A percentile compares a stretch with the other conserved stretches of the same genome.
phyloP scores from a whole-genome alignment of 1,284 basidiomycete species.

The Leccinum pallidistipes region DNA sequence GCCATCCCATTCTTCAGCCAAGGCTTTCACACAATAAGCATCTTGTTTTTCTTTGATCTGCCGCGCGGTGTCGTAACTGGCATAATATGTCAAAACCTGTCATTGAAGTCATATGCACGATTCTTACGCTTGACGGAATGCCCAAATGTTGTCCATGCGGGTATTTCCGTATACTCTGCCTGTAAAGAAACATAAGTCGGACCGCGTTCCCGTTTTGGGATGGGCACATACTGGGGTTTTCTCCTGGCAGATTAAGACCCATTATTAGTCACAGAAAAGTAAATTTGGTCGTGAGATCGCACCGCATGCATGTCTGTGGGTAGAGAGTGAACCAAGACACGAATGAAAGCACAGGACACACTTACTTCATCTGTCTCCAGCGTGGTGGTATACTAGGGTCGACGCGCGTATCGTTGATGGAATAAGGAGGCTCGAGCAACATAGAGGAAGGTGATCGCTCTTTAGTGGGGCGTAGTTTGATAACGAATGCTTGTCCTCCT shows the following conservation, averaged over 20 bases:
- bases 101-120: neutral
- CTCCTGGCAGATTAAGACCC: conserved; percentile 17
- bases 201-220: neutral
- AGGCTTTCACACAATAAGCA: conserved; percentile 60
- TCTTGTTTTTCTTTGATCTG: conserved; percentile 77
- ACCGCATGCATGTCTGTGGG: conserved; percentile 46
- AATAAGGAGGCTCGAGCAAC: conserved; percentile 50
- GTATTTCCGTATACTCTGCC: conserved; percentile 31
- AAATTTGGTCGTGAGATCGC: conserved; percentile 16
- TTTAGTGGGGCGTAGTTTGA: conserved; percentile 51
- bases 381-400: conserved; percentile 38
- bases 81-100: conserved; percentile 1
- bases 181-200: conserved; percentile 4
- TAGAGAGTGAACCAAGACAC: conserved; percentile 8
- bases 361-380: conserved; percentile 53
- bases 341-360: neutral
- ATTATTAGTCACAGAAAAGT: conserved; percentile 9
- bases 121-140: conserved; percentile 47
- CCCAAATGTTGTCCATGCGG: conserved; percentile 58
- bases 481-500: conserved; percentile 54
- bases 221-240: conserved; percentile 27
- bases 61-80: conserved; percentile 68
- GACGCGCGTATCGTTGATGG: conserved; percentile 37
- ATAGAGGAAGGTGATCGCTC: conserved; percentile 48
- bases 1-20: conserved; percentile 58